Evolutionary conservation across 345 rosid genomes (phyloP), one percentile per base, ranked within the genome.

Genomic region (Arabis hirsuta): DNA sequence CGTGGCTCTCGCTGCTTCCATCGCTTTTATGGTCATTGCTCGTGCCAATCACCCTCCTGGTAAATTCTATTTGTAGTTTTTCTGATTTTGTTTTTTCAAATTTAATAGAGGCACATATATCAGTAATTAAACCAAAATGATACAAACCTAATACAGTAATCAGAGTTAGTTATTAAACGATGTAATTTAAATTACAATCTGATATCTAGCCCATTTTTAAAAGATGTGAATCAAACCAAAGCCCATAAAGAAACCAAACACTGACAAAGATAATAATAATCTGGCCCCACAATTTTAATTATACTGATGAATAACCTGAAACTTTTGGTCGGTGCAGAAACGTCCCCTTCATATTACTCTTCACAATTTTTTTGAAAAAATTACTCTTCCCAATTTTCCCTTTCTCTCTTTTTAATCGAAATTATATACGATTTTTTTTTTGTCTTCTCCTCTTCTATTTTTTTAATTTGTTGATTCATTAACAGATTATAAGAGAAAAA

Each of bases 21-120:
- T 91, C 36, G 98, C 96, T 27, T 94, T 89, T 82, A 94, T 94
- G 98, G 69, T 84, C 76, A 71, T 70, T 42, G 78, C 96, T 10
- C 82, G 88, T 9, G 81, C 96, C 59, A 43, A 82, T 16, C 98
- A 94, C 74, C 97, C 98, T 26, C 97, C 97, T 10, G 98, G 98
- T 94, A 82, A 16, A 19, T 13, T 51, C 9, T 6, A n/a, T 48
- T 19, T 19, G 4, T 22, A 22, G 24, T 7, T 2, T 16, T 6
- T 42, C n/a, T 27, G 3, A 6, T 7, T 29, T 7, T 48, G 3
- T 12, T 6, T 32, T 46, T 44, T 10, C 53, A 39, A 26, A 16
- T 36, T 36, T 3, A 16, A 6, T 56, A 4, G n/a, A 32, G 45
- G 8, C 9, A 16, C 44, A 12, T 5, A 19, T 22, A 62, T 45